Percentiles rank a stretch among this genome's conserved stretches.
Evolutionary conservation across 2,329 filamentous ascomycete species (phyloP).

Genomic region (Ramichloridium luteum): DNA sequence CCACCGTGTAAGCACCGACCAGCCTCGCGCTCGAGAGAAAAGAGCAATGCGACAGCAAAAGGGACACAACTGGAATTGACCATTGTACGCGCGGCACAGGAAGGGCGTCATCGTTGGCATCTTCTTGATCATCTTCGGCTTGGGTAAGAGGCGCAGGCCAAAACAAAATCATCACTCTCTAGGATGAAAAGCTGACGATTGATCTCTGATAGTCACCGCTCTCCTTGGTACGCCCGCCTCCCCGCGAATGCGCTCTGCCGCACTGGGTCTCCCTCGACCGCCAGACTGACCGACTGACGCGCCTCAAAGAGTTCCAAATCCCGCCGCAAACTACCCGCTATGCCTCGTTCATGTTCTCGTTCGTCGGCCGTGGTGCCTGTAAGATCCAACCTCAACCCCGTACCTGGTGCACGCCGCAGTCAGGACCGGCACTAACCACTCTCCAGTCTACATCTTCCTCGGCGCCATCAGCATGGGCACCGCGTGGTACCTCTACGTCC

Average conservation of each 20-base stretch:
- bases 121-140: slow-evolving; percentile 86
- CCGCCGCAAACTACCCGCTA: slow-evolving; percentile 86
- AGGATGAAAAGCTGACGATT: too few species aligned
- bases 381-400: too few species aligned
- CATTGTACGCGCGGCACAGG: slow-evolving; percentile 29
- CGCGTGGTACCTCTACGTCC: slow-evolving; percentile 55
- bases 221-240: slow-evolving; percentile 29
- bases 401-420: too few species aligned
- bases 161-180: too few species aligned
- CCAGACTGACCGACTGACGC: slow-evolving; percentile 5
- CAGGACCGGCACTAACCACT: too few species aligned
- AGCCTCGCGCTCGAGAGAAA: slow-evolving; percentile 1
- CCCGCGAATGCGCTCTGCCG: neutral
- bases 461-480: slow-evolving; percentile 70
- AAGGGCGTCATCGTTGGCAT: slow-evolving; percentile 65
- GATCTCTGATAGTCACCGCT: slow-evolving; percentile 48
- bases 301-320: slow-evolving; percentile 70
- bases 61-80: slow-evolving; percentile 6
- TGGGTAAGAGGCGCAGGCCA: too few species aligned
- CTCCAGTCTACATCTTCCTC: slow-evolving; percentile 88
- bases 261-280: neutral
- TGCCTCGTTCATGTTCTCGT: slow-evolving; percentile 95
- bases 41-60: slow-evolving; percentile 15
- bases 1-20: slow-evolving; percentile 41
- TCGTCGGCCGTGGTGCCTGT: slow-evolving; percentile 91